These are phyloP conservation scores for Lindgomyces ingoldianus DNA, from an alignment of 495 filamentous ascomycete genomes.

Conservation along the genomic window DNA sequence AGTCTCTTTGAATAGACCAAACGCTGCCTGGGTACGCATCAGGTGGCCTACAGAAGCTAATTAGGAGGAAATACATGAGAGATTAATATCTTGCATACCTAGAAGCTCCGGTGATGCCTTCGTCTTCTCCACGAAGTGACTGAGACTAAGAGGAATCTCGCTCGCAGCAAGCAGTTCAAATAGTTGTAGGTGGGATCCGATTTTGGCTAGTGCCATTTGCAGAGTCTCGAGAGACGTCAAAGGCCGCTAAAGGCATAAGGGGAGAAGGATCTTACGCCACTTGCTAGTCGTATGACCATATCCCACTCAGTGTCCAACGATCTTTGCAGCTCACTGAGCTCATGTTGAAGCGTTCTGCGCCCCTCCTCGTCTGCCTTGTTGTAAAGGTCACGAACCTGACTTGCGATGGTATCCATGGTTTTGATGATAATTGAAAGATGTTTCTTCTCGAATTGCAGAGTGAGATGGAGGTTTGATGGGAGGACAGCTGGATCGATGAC, in stretches of 20 bases:
- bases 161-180: background rate
- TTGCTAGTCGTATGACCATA: conserved; percentile 1
- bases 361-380: conserved; percentile 12
- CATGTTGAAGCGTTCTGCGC: conserved; percentile 6
- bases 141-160: background rate
- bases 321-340: conserved; percentile 9
- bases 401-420: conserved; percentile 11
- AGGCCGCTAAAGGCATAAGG: background rate
- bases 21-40: conserved; percentile 14
- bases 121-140: background rate
- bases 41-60: conserved; percentile 3
- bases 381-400: conserved; percentile 15
- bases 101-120: conserved; percentile 4
- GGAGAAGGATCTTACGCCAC: conserved; percentile 6
- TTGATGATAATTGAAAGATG: background rate
- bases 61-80: background rate
- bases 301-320: conserved; percentile 21
- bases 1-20: conserved; percentile 15
- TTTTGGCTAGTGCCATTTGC: conserved; percentile 3
- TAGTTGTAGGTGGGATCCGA: conserved; percentile 2
- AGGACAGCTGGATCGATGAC: background rate
- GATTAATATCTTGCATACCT: background rate
- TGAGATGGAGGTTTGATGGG: background rate
- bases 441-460: background rate
- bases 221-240: background rate